These are phyloP conservation scores for Lepraria neglecta DNA, from an alignment of 495 filamentous ascomycete genomes.

Conservation along the genomic window DNA sequence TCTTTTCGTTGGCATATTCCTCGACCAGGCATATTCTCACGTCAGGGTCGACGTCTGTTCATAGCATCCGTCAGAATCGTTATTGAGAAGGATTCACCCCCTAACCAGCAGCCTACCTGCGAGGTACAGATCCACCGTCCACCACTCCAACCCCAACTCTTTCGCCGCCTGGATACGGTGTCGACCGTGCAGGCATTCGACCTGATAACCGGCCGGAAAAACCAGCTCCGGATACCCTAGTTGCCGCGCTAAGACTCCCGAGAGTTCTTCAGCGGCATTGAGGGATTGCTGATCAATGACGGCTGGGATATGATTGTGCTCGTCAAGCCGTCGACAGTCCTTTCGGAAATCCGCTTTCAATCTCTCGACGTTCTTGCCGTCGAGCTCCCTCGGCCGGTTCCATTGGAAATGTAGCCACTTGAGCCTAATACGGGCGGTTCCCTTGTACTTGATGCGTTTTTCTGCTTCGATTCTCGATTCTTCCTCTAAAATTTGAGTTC, in stretches of 20 bases:
- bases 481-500: not conserved
- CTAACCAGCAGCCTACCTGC: no score
- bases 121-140: constrained; percentile 9
- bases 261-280: not conserved
- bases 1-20: constrained; percentile 36
- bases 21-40: constrained; percentile 27
- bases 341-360: constrained; percentile 10
- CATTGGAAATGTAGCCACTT: constrained; percentile 6
- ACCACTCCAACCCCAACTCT: not conserved
- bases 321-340: constrained; percentile 4
- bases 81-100: not conserved
- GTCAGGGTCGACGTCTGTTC: constrained; percentile 7
- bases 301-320: not conserved
- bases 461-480: constrained; percentile 7
- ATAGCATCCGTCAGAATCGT: not conserved
- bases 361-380: constrained; percentile 12
- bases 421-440: constrained; percentile 6
- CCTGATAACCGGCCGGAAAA: constrained; percentile 15
- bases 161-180: constrained; percentile 8
- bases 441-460: not conserved
- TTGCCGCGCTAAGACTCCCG: not conserved
- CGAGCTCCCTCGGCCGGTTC: constrained; percentile 3
- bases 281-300: not conserved
- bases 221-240: constrained; percentile 11
- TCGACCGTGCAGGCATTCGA: constrained; percentile 5